phyloP scores from a whole-genome alignment of 305 asterid genomes.

The Solanum chacoense region DNA sequence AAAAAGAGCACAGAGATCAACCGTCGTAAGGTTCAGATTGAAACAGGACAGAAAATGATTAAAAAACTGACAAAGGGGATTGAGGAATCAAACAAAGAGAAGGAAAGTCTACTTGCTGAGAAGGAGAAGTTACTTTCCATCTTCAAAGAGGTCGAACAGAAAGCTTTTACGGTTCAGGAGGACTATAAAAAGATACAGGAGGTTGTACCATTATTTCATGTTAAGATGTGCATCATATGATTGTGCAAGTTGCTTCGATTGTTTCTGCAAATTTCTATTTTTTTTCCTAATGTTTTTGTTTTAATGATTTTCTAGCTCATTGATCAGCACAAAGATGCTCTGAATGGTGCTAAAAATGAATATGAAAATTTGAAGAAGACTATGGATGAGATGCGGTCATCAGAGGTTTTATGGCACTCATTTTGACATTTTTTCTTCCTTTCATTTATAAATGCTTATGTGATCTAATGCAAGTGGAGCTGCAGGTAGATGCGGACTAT shows the following conservation, averaged over 20 bases:
- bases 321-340: conserved; percentile 57
- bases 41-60: conserved; percentile 69
- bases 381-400: conserved; percentile 78
- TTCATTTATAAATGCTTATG: neutral
- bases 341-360: conserved; percentile 62
- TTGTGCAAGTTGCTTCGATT: neutral
- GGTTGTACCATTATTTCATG: conserved; percentile 26
- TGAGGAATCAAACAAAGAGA: conserved; percentile 74
- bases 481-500: conserved; percentile 91
- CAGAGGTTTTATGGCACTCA: conserved; percentile 45
- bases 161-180: conserved; percentile 79
- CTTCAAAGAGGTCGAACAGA: conserved; percentile 76
- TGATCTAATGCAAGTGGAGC: conserved; percentile 5
- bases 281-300: neutral
- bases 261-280: neutral
- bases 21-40: conserved; percentile 71
- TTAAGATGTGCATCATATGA: neutral
- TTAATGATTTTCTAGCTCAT: conserved; percentile 39
- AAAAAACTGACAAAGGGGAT: conserved; percentile 66
- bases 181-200: conserved; percentile 64
- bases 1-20: conserved; percentile 76
- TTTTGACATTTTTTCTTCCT: conserved; percentile 1
- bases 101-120: conserved; percentile 48
- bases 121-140: conserved; percentile 42
- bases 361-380: conserved; percentile 74